phyloP scores from a whole-genome alignment of 768 basidiomycete genomes.

The Cubamyces lactineus region DNA sequence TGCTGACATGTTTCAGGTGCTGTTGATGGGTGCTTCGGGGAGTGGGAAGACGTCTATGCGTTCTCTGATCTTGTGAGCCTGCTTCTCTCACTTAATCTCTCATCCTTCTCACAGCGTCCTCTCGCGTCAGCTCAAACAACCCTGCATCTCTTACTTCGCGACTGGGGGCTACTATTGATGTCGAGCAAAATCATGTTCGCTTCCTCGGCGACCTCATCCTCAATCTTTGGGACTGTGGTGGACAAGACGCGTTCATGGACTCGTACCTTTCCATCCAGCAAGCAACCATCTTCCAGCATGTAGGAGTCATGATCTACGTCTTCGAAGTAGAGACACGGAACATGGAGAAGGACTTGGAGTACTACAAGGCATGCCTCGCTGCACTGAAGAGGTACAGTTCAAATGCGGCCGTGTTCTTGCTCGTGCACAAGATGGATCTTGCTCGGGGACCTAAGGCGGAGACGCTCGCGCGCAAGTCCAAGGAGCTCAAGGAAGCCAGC shows the following conservation, averaged over 20 bases:
- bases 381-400: constrained; percentile 79
- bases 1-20: constrained; percentile 60
- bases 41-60: constrained; percentile 98
- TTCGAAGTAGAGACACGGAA: constrained; percentile 93
- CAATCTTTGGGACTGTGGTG: constrained; percentile 98
- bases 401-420: constrained; percentile 83
- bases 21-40: constrained; percentile 97
- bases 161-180: constrained; percentile 96
- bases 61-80: constrained; percentile 93
- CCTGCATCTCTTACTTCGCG: constrained; percentile 90
- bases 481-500: constrained; percentile 73
- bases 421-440: constrained; percentile 99
- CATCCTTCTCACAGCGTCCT: constrained; percentile 1
- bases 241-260: constrained; percentile 98
- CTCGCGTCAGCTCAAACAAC: constrained; percentile 78
- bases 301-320: constrained; percentile 97
- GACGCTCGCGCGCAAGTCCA: constrained; percentile 70
- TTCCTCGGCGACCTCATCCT: constrained; percentile 96
- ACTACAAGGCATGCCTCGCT: constrained; percentile 89
- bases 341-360: constrained; percentile 83
- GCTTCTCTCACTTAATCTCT: constrained; percentile 9
- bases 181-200: constrained; percentile 96
- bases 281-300: constrained; percentile 94
- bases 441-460: constrained; percentile 63
- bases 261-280: constrained; percentile 92